Conservation (phyloP, 257 asterid species). For the Scutellaria galericulata region DNA sequence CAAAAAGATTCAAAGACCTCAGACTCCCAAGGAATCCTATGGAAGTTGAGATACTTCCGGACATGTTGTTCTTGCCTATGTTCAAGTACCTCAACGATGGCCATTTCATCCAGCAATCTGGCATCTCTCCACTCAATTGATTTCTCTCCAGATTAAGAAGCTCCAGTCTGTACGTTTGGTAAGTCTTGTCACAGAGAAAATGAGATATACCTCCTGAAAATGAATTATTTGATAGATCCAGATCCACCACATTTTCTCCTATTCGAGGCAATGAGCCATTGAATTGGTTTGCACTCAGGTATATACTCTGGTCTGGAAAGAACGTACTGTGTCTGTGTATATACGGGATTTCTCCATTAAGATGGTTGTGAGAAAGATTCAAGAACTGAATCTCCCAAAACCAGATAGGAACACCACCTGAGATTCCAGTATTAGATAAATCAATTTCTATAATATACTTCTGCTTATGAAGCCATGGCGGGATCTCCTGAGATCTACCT, state of each 20-base stretch:
- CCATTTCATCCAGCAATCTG: slow-evolving; percentile 47
- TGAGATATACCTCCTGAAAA: not conserved
- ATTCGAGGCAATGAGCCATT: slow-evolving; percentile 40
- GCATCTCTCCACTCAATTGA: slow-evolving; percentile 35
- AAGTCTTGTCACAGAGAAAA: slow-evolving; percentile 19
- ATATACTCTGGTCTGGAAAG: not conserved
- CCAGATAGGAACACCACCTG: slow-evolving; percentile 38
- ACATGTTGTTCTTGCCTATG: slow-evolving; percentile 38
- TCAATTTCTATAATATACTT: not conserved
- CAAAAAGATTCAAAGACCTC: slow-evolving; percentile 29
- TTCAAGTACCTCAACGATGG: slow-evolving; percentile 11
- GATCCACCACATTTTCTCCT: not conserved
- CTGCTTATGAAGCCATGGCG: slow-evolving; percentile 9
- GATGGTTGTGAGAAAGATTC: slow-evolving; percentile 38
- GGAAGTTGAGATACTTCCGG: slow-evolving; percentile 43
- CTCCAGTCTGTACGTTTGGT: not conserved
- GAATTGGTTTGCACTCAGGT: slow-evolving; percentile 44
- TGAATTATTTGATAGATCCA: slow-evolving; percentile 43
- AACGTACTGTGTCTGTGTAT: not conserved
- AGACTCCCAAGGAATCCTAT: not conserved
- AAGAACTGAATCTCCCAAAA: slow-evolving; percentile 31
- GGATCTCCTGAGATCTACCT: not conserved
- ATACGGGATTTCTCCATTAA: not conserved
- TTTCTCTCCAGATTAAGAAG: slow-evolving; percentile 42
- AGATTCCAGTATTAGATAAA: slow-evolving; percentile 39